Evolutionary conservation across 164 flowering plant genomes (phyloP), one percentile per base, ranked within the genome.

Genomic region (Vitis amurensis): DNA sequence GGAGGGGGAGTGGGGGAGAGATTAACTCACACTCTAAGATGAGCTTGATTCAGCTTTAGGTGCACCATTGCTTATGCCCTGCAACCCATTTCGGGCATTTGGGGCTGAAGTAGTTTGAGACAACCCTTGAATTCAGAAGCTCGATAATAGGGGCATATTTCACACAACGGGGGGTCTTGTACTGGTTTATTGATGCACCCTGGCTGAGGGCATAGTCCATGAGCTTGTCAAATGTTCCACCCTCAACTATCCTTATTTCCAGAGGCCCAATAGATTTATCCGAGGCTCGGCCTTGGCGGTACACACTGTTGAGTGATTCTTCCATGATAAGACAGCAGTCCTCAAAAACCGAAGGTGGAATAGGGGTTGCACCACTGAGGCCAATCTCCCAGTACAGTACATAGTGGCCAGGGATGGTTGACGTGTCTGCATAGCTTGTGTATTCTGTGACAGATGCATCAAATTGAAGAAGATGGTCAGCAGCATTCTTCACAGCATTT

Each of bases 111-210:
- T 81, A 76, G 51, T 19, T 74, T 0, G 72, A 62, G 11, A 78
- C 78, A 50, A 85, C 89, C 71, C 79, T 82, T 7, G 82, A 75
- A 66, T 85, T 77, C 72, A 89, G 37, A 59, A 87, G 80, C 76
- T 87, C 70, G 10, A 87, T 59, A 16, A 84, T 82, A 29, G 83
- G 84, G 9, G 75, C 74, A 57, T 73, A 78, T 68, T 86, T 87
- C 74, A 89, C 88, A 59, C 94, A 89, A 55, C 94, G 74, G 3
- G 94, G 94, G 8, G 90, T 75, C 79, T 89, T 87, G 83, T 89
- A 89, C 78, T 89, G 94, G 61, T 86, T 87, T 17, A 89, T 85
- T 0, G 90, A 89, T n/a, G 94, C 86, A 9, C 94, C 94, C 37
- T 69, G 75, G 66, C 83, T 81, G 2, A 89, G 70, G 14, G 86